A percentile compares a stretch with the other conserved stretches of the same genome.
Conservation (phyloP, 345 rosid species). For the Theobroma cacao region DNA sequence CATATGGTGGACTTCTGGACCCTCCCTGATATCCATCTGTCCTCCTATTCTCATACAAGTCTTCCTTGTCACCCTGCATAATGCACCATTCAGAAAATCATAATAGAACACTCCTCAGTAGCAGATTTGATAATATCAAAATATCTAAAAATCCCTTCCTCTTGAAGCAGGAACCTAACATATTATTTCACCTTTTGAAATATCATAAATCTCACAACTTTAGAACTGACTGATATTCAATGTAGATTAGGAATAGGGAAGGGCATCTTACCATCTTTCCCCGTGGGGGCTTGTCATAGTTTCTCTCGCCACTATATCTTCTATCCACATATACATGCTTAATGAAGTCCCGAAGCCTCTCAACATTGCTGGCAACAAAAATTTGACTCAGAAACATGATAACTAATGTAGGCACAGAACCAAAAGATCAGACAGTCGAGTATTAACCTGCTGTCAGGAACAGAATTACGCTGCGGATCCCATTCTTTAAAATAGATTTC, state of each 20-base stretch:
- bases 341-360: conserved; percentile 77
- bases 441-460: conserved; percentile 75
- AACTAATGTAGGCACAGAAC: conserved; percentile 1
- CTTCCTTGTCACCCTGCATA: conserved; percentile 75
- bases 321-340: conserved; percentile 89
- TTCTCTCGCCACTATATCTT: conserved; percentile 72
- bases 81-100: not conserved
- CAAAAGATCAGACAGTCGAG: conserved; percentile 4
- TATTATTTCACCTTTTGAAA: not conserved
- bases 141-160: not conserved
- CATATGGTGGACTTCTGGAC: conserved; percentile 84
- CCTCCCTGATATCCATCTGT: conserved; percentile 53
- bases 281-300: conserved; percentile 77
- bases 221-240: not conserved
- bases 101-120: not conserved
- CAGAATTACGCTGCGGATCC: conserved; percentile 73
- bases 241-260: not conserved
- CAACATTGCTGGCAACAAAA: conserved; percentile 63
- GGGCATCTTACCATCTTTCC: conserved; percentile 52
- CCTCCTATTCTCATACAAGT: conserved; percentile 46
- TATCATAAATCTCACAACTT: not conserved
- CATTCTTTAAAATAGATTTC: conserved; percentile 83
- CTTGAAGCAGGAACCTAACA: not conserved
- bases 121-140: not conserved
- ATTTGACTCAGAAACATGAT: conserved; percentile 24